Conservation (phyloP, 768 basidiomycete genomes). For the Rhodosporidiobolus sp. region DNA sequence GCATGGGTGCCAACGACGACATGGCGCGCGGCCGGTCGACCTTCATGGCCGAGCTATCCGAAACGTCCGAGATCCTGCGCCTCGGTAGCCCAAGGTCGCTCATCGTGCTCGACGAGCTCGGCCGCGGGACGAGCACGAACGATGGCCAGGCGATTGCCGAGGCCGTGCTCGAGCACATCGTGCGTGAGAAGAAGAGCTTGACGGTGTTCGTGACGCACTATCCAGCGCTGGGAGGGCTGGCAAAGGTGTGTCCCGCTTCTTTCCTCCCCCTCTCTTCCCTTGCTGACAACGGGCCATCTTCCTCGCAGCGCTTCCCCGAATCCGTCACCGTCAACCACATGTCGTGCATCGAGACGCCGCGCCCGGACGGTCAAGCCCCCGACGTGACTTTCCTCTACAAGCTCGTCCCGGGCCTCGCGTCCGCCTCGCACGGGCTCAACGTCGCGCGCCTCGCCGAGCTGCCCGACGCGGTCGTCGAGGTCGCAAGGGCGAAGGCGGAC, state of each 20-base stretch:
- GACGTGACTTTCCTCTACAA: conserved; percentile 84
- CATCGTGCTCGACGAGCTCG: conserved; percentile 80
- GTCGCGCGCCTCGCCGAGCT: conserved; percentile 63
- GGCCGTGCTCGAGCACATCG: conserved; percentile 71
- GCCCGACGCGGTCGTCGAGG: conserved; percentile 64
- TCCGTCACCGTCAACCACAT: conserved; percentile 35
- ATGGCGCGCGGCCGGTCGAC: conserved; percentile 78
- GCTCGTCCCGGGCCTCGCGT: conserved; percentile 29
- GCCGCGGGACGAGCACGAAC: conserved; percentile 85
- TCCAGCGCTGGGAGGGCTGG: conserved; percentile 64
- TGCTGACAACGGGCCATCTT: neutral
- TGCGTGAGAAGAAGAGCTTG: conserved; percentile 60
- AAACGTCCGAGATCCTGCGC: conserved; percentile 83
- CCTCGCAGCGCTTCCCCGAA: conserved; percentile 14
- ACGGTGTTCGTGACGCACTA: conserved; percentile 95
- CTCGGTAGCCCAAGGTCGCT: conserved; percentile 65
- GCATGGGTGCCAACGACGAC: conserved; percentile 69
- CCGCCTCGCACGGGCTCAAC: conserved; percentile 33
- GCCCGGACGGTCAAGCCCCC: conserved; percentile 59
- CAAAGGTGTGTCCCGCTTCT: conserved; percentile 37
- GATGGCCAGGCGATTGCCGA: conserved; percentile 93
- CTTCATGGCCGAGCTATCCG: conserved; percentile 95
- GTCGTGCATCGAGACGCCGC: conserved; percentile 42
- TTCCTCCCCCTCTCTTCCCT: neutral
- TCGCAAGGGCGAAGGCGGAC: conserved; percentile 53